Conservation (phyloP, 306 rosid species). For the Glycine latifolia region DNA sequence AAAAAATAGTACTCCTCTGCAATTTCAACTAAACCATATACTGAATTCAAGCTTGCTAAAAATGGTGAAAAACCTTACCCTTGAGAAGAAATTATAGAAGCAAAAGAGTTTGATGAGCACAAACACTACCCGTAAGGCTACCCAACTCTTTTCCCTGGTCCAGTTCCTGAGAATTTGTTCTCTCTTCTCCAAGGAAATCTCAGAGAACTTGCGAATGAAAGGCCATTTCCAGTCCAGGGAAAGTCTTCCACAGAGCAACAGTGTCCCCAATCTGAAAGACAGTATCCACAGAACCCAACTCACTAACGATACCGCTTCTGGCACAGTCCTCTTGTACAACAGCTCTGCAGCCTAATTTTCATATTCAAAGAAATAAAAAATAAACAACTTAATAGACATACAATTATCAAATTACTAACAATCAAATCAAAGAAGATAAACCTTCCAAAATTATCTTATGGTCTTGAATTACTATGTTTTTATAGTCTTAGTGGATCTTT, state of each 20-base stretch:
- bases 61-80: constrained; percentile 56
- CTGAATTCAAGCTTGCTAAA: background rate
- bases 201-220: constrained; percentile 72
- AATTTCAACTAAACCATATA: no score
- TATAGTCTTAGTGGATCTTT: no score
- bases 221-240: constrained; percentile 82
- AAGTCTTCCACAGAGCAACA: constrained; percentile 69
- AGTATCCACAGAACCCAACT: constrained; percentile 57
- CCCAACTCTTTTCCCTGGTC: constrained; percentile 60
- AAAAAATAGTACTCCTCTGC: background rate
- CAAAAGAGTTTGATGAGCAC: constrained; percentile 66
- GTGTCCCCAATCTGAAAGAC: constrained; percentile 75
- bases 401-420: background rate
- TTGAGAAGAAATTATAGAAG: constrained; percentile 77
- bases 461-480: no score
- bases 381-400: background rate
- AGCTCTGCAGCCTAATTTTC: constrained; percentile 74
- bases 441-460: no score
- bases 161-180: constrained; percentile 69
- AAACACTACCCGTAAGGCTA: constrained; percentile 63
- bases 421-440: no score
- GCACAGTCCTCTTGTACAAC: constrained; percentile 52
- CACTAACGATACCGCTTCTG: constrained; percentile 58
- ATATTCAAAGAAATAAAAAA: constrained; percentile 5
- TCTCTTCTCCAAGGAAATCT: constrained; percentile 76